Evolutionary conservation across 2,329 filamentous ascomycete genomes (phyloP).

Genomic region (Nemania sp.): DNA sequence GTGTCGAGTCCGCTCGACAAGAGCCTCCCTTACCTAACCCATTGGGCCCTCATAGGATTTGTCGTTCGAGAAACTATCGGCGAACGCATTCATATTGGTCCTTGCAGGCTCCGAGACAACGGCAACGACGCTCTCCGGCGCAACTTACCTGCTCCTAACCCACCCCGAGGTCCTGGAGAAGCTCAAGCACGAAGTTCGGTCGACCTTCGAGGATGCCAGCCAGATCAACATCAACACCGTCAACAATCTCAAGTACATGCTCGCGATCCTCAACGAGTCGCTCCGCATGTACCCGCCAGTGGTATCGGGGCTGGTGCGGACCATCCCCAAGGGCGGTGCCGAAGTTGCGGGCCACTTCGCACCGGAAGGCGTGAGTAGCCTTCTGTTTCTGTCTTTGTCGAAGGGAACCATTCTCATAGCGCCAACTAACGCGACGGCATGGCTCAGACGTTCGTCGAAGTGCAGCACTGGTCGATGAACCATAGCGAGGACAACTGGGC

Average conservation of each 20-base stretch:
- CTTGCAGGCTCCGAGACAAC: slow-evolving; percentile 40
- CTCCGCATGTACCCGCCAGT: slow-evolving; percentile 49
- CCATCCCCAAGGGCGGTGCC: slow-evolving; percentile 31
- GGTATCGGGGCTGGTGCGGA: slow-evolving; percentile 31
- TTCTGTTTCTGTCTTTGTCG: too few relatives aligned
- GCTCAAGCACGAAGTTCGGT: slow-evolving; percentile 47
- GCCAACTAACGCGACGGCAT: slow-evolving; percentile 24
- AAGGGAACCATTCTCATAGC: background rate
- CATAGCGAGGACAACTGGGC: slow-evolving; percentile 45
- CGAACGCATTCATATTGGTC: slow-evolving; percentile 38
- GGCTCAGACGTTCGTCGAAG: slow-evolving; percentile 43
- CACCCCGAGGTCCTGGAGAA: slow-evolving; percentile 41
- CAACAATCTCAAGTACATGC: slow-evolving; percentile 45
- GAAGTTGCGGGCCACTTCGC: slow-evolving; percentile 35
- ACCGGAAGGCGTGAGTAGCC: slow-evolving; percentile 35
- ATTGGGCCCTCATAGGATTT: slow-evolving; percentile 27
- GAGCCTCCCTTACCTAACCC: background rate
- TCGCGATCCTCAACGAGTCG: slow-evolving; percentile 49
- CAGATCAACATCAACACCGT: slow-evolving; percentile 46
- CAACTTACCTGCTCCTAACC: slow-evolving; percentile 37
- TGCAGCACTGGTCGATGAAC: slow-evolving; percentile 46
- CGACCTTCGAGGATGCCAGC: slow-evolving; percentile 41
- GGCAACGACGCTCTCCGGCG: slow-evolving; percentile 39
- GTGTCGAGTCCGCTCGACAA: background rate
- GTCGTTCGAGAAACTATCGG: slow-evolving; percentile 34